Conservation (phyloP, 1,284 basidiomycete species). For the Malassezia obtusa region DNA sequence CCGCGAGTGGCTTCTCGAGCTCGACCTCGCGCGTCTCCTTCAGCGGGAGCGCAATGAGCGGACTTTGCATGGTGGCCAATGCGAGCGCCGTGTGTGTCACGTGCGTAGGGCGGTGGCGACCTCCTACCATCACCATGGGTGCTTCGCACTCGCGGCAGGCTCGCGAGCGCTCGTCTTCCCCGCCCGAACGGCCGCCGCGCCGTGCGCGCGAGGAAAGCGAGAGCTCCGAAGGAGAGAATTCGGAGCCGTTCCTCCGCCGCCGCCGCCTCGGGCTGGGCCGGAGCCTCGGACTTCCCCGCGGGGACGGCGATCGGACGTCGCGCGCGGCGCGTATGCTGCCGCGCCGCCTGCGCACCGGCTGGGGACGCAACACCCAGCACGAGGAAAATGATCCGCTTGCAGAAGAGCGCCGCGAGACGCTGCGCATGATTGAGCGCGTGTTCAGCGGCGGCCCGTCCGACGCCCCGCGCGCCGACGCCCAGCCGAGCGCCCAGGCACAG, state of each 20-base stretch:
- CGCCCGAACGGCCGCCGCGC: not conserved
- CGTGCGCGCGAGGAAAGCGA: constrained; percentile 8
- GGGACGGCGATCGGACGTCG: not conserved
- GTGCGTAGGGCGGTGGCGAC: not conserved
- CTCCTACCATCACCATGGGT: constrained; percentile 2
- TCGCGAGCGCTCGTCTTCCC: not conserved
- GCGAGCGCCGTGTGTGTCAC: not conserved
- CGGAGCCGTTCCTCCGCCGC: not conserved
- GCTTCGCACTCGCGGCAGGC: constrained; percentile 13
- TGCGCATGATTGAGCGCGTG: constrained; percentile 4
- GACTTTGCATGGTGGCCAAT: constrained; percentile 44
- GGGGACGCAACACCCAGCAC: too few species aligned
- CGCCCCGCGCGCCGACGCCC: too few species aligned
- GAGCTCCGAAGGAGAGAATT: not conserved
- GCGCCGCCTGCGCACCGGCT: not conserved
- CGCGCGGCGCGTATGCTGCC: not conserved
- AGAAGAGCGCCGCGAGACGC: not conserved
- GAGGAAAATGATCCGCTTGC: not conserved
- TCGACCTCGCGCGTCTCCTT: constrained; percentile 61
- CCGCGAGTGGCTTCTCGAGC: constrained; percentile 77
- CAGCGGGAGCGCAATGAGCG: constrained; percentile 52
- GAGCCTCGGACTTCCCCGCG: not conserved
- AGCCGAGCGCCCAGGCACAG: too few species aligned
- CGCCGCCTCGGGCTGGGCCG: not conserved
- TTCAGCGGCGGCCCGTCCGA: not conserved